Evolutionary conservation across 352 stramenopile species (phyloP).

Genomic region (Blastocystis sp.): DNA sequence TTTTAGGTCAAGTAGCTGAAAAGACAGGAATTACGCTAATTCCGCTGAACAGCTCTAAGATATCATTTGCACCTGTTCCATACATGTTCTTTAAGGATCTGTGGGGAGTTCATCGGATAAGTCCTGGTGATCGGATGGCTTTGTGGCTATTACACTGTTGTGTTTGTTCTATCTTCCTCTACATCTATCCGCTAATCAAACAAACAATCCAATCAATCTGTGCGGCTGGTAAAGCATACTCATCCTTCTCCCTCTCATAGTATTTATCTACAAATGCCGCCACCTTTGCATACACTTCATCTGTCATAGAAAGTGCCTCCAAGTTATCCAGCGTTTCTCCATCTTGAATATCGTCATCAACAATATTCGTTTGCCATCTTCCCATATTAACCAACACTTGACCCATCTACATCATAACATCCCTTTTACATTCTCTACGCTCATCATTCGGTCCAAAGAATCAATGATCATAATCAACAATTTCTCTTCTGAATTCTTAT

Average conservation of each 20-base stretch:
- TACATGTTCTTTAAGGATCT: neutral
- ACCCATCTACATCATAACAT: slow-evolving; percentile 72
- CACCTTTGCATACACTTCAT: slow-evolving; percentile 79
- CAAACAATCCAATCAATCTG: slow-evolving; percentile 64
- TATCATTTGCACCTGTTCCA: neutral
- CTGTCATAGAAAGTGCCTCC: slow-evolving; percentile 68
- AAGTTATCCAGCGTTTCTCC: slow-evolving; percentile 69
- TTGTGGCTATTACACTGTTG: neutral
- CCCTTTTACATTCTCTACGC: slow-evolving; percentile 72
- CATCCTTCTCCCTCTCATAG: slow-evolving; percentile 91
- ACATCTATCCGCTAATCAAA: no score
- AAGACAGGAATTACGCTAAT: slow-evolving; percentile 9
- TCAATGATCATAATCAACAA: slow-evolving; percentile 95
- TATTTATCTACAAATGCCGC: slow-evolving; percentile 90
- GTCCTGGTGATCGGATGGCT: neutral
- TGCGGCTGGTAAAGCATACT: slow-evolving; percentile 76
- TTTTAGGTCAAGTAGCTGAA: slow-evolving; percentile 21
- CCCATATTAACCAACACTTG: slow-evolving; percentile 77
- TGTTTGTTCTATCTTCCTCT: slow-evolving; percentile 1
- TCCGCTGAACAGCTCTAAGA: neutral
- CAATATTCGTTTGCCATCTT: slow-evolving; percentile 80
- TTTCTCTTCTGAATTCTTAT: slow-evolving; percentile 89
- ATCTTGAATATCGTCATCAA: slow-evolving; percentile 88
- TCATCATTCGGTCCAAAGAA: slow-evolving; percentile 96
- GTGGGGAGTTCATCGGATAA: neutral